These are phyloP conservation scores for Pichia sp. DNA, from an alignment of 1,139 yeast genomes.

Conservation along the genomic window DNA sequence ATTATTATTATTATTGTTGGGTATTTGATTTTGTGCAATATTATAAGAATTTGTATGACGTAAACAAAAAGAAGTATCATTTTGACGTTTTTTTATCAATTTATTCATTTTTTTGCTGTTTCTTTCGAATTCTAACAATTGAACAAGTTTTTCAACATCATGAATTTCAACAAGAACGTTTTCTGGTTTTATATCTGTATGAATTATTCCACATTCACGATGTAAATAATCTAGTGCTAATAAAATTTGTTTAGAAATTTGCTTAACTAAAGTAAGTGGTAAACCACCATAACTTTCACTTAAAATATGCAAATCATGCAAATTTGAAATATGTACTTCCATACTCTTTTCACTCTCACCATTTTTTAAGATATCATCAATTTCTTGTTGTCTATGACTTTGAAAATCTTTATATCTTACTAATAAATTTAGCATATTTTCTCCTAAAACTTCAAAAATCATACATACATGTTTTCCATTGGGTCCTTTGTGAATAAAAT, in stretches of 20 bases:
- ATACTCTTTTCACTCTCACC: conserved; percentile 9
- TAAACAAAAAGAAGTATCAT: conserved; percentile 13
- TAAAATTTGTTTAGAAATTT: conserved; percentile 62
- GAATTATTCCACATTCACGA: conserved; percentile 68
- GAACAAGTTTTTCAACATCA: conserved; percentile 63
- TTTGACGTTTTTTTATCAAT: conserved; percentile 31
- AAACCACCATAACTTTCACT: conserved; percentile 56
- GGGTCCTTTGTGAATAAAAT: conserved; percentile 64
- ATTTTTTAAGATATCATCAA: conserved; percentile 13
- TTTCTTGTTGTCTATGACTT: conserved; percentile 24
- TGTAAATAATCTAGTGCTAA: conserved; percentile 67
- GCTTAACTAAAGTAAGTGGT: conserved; percentile 66
- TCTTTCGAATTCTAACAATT: conserved; percentile 45
- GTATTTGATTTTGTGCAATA: conserved; percentile 1
- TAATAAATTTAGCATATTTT: conserved; percentile 60
- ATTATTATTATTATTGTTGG: not conserved
- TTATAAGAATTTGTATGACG: conserved; percentile 5
- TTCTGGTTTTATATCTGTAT: conserved; percentile 77
- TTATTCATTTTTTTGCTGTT: conserved; percentile 29
- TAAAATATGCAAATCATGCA: conserved; percentile 28
- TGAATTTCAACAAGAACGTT: conserved; percentile 69
- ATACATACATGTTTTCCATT: conserved; percentile 70
- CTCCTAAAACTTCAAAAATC: conserved; percentile 83
- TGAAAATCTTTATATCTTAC: conserved; percentile 46
- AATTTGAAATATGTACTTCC: conserved; percentile 15